Percentiles rank a stretch among this genome's conserved stretches.
Evolutionary conservation across 768 basidiomycete species (phyloP).

Genomic region (Russula olivacea): DNA sequence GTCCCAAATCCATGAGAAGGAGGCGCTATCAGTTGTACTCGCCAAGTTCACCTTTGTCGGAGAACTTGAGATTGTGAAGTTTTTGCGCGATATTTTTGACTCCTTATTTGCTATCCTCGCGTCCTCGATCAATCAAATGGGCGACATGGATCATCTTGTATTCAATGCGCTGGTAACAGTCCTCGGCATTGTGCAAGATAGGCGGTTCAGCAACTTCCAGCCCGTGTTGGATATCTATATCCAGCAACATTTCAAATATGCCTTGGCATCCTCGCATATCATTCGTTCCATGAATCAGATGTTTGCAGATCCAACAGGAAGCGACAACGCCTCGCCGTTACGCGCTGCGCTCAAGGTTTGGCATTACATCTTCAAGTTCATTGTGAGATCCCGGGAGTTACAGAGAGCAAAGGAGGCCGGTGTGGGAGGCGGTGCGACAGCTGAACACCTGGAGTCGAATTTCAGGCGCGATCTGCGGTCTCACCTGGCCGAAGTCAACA

Average conservation of each 20-base stretch:
- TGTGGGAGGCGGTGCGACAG: slow-evolving; percentile 73
- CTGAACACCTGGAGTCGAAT: slow-evolving; percentile 75
- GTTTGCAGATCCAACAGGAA: slow-evolving; percentile 62
- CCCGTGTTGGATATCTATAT: slow-evolving; percentile 93
- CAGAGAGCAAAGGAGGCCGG: slow-evolving; percentile 78
- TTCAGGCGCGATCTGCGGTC: slow-evolving; percentile 80
- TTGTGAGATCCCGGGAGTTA: slow-evolving; percentile 81
- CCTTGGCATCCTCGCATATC: slow-evolving; percentile 76
- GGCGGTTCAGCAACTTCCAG: slow-evolving; percentile 92
- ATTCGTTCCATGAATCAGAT: slow-evolving; percentile 84
- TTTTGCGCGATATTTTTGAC: slow-evolving; percentile 86
- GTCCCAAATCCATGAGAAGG: slow-evolving; percentile 62
- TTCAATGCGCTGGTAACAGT: slow-evolving; percentile 90
- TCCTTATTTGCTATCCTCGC: slow-evolving; percentile 85
- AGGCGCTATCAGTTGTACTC: slow-evolving; percentile 64
- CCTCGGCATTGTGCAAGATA: slow-evolving; percentile 87
- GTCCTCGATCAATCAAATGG: slow-evolving; percentile 63
- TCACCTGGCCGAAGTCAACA: slow-evolving; percentile 75
- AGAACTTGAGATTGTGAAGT: slow-evolving; percentile 93
- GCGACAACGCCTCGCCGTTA: slow-evolving; percentile 69
- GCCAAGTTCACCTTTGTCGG: slow-evolving; percentile 86
- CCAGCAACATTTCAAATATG: slow-evolving; percentile 77
- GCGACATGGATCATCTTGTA: slow-evolving; percentile 78
- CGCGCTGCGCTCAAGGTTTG: slow-evolving; percentile 92
- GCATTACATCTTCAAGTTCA: slow-evolving; percentile 95